Evolutionary conservation across 257 asterid genomes (phyloP).

Genomic region (Nicotiana benthamiana): DNA sequence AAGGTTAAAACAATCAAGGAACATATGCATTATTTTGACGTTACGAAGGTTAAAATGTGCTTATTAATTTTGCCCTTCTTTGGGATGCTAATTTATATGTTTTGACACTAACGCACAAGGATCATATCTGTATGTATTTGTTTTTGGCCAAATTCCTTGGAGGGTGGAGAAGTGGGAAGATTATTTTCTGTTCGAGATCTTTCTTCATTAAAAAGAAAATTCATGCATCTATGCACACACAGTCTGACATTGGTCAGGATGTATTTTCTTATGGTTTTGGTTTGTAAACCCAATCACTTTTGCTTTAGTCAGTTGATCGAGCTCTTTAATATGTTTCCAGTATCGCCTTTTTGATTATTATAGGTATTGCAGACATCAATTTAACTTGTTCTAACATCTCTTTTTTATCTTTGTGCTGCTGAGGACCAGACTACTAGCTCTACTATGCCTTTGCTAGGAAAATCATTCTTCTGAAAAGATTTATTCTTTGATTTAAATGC

Average conservation of each 20-base stretch:
- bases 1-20: neutral
- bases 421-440: neutral
- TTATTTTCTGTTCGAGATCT: neutral
- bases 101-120: neutral
- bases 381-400: neutral
- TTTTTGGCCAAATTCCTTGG: neutral
- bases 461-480: neutral
- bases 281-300: neutral
- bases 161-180: neutral
- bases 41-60: neutral
- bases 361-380: neutral
- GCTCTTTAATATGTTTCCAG: neutral
- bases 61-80: neutral
- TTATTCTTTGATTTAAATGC: neutral
- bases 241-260: neutral
- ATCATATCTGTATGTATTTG: neutral
- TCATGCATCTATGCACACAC: neutral
- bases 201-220: neutral
- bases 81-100: neutral
- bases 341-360: neutral
- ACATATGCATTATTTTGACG: neutral
- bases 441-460: neutral
- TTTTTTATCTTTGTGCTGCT: neutral
- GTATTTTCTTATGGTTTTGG: neutral
- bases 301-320: neutral